Evolutionary conservation across 139 green algal genomes (phyloP).

Genomic region (Chlamydomonas applanata): DNA sequence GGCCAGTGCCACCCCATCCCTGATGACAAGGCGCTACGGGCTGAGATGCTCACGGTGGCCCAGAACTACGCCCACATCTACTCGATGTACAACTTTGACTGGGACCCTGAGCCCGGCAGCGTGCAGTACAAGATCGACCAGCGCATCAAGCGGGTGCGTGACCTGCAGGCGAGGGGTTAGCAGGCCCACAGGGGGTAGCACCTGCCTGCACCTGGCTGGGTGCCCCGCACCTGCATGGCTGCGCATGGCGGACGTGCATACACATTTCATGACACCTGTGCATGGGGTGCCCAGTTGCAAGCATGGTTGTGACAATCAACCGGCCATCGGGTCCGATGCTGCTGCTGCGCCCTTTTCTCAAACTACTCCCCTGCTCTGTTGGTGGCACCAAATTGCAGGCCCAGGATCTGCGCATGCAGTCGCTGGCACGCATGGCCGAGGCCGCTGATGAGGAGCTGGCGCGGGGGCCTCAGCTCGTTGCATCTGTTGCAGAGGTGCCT

Average conservation of each 20-base stretch:
- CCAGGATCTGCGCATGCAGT: slow-evolving; percentile 49
- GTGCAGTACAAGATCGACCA: slow-evolving; percentile 60
- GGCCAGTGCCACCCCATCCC: slow-evolving; percentile 77
- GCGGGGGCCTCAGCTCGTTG: not conserved
- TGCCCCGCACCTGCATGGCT: no score
- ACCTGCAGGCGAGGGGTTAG: not conserved
- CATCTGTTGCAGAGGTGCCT: not conserved
- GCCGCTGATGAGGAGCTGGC: slow-evolving; percentile 23
- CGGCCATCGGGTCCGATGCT: no score
- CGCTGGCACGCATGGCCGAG: slow-evolving; percentile 45
- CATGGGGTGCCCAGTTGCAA: no score
- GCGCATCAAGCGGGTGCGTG: slow-evolving; percentile 43
- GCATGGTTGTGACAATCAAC: not conserved
- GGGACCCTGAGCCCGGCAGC: slow-evolving; percentile 59
- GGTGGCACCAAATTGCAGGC: slow-evolving; percentile 28
- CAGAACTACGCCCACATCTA: slow-evolving; percentile 50
- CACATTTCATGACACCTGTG: no score
- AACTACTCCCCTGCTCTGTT: not conserved
- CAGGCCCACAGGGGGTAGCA: no score
- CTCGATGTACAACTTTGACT: slow-evolving; percentile 80
- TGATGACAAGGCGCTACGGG: slow-evolving; percentile 61
- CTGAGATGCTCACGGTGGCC: slow-evolving; percentile 56
- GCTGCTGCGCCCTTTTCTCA: not conserved
- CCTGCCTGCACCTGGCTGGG: no score
- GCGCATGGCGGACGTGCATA: no score